These are phyloP conservation scores for Fusarium sp. DNA, from an alignment of 2,329 filamentous ascomycete genomes.

Conservation along the genomic window DNA sequence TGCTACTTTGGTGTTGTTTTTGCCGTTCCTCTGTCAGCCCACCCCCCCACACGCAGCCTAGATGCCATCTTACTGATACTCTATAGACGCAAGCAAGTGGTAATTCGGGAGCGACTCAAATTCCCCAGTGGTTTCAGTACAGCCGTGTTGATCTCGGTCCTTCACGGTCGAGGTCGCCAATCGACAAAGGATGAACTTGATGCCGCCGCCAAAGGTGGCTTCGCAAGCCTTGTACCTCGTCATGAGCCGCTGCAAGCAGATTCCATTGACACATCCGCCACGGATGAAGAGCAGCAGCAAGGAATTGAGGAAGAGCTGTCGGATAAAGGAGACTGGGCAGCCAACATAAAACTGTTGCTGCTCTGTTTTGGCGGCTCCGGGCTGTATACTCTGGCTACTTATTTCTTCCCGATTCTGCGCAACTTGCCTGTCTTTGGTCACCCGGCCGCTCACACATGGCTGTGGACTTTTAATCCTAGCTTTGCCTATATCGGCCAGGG, in stretches of 20 bases:
- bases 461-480: slow-evolving; percentile 96
- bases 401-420: slow-evolving; percentile 86
- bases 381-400: slow-evolving; percentile 80
- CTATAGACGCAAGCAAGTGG: slow-evolving; percentile 79
- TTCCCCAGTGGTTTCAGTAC: slow-evolving; percentile 97
- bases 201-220: slow-evolving; percentile 50
- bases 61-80: slow-evolving; percentile 6
- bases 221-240: slow-evolving; percentile 55
- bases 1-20: slow-evolving; percentile 98
- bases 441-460: slow-evolving; percentile 78
- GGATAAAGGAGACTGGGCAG: slow-evolving; percentile 49
- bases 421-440: slow-evolving; percentile 88
- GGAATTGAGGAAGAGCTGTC: slow-evolving; percentile 33
- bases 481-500: slow-evolving; percentile 98
- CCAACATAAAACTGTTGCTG: slow-evolving; percentile 64
- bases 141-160: slow-evolving; percentile 87
- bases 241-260: slow-evolving; percentile 35
- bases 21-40: slow-evolving; percentile 78
- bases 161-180: slow-evolving; percentile 70
- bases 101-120: slow-evolving; percentile 89
- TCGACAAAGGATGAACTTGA: slow-evolving; percentile 49
- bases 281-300: slow-evolving; percentile 49
- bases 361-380: slow-evolving; percentile 68
- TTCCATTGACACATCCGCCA: slow-evolving; percentile 37
- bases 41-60: neutral